A percentile compares a stretch with the other conserved stretches of the same genome.
Conservation (phyloP, 2,329 filamentous ascomycete genomes). For the Fusarium dimerum region DNA sequence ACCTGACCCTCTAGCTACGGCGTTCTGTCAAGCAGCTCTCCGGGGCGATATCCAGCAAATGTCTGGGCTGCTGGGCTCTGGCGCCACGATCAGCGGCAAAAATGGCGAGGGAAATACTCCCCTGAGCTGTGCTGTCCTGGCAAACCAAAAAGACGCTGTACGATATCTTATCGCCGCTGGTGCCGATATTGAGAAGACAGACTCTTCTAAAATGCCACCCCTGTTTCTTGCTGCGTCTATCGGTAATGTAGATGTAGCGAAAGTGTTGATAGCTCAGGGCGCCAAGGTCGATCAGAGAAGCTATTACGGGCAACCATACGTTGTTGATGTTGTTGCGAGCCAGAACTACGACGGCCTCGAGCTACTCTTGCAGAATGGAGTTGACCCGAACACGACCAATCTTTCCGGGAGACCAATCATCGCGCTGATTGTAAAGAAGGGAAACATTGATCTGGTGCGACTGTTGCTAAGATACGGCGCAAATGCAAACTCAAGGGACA, state of each 20-base stretch:
- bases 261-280: constrained; percentile 31
- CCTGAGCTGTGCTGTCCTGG: constrained; percentile 36
- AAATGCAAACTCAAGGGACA: constrained; percentile 30
- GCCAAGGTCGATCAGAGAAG: constrained; percentile 33
- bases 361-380: constrained; percentile 34
- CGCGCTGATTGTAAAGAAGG: constrained; percentile 30
- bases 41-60: constrained; percentile 37
- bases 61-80: constrained; percentile 34
- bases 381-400: constrained; percentile 29
- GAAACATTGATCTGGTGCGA: constrained; percentile 28
- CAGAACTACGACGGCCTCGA: constrained; percentile 28
- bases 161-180: constrained; percentile 35
- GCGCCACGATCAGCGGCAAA: constrained; percentile 38
- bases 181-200: constrained; percentile 26
- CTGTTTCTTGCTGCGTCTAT: constrained; percentile 36
- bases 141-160: constrained; percentile 34
- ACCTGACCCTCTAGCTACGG: constrained; percentile 39
- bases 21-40: constrained; percentile 37
- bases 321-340: constrained; percentile 30
- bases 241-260: constrained; percentile 30
- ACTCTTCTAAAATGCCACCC: constrained; percentile 30
- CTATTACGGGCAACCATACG: constrained; percentile 32
- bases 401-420: constrained; percentile 30
- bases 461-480: constrained; percentile 39
- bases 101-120: constrained; percentile 38